phyloP scores from a whole-genome alignment of 805 yeast genomes.

The Brettanomyces custersianus region DNA sequence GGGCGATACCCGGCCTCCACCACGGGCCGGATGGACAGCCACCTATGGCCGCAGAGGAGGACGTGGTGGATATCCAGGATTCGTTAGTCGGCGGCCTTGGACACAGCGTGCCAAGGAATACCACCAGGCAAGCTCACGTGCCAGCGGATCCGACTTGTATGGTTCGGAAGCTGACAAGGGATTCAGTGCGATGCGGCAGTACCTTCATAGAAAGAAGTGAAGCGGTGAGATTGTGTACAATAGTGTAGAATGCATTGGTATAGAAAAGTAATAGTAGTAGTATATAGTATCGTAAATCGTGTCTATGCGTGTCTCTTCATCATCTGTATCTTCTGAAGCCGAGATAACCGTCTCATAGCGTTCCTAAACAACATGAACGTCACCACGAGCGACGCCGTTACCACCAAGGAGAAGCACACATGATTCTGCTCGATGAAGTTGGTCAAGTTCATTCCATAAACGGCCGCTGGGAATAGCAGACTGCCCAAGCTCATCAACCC shows the following conservation, averaged over 20 bases:
- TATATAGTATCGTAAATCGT: not conserved
- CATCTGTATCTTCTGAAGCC: conserved; percentile 56
- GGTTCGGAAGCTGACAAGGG: conserved; percentile 5
- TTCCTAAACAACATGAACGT: conserved; percentile 38
- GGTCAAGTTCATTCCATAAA: conserved; percentile 93
- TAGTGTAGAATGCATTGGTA: not conserved
- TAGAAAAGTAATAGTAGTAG: not conserved
- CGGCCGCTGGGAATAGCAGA: conserved; percentile 71
- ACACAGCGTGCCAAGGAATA: not conserved
- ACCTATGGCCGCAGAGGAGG: not conserved
- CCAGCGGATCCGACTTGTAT: conserved; percentile 9
- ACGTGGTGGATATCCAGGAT: not conserved
- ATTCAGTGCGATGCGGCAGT: conserved; percentile 5
- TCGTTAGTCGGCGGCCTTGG: not conserved
- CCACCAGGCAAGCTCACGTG: conserved; percentile 5
- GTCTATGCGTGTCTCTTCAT: conserved; percentile 9
- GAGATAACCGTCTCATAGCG: conserved; percentile 49
- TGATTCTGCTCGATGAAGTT: conserved; percentile 82
- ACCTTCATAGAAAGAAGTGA: conserved; percentile 1
- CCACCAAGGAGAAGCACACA: conserved; percentile 54
- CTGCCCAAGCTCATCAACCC: conserved; percentile 78
- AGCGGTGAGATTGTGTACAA: not conserved
- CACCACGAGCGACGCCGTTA: conserved; percentile 32
- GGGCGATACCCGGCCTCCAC: not conserved
- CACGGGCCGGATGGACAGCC: conserved; percentile 2